Evolutionary conservation across 306 rosid species (phyloP).

Genomic region (Prosopis cineraria): DNA sequence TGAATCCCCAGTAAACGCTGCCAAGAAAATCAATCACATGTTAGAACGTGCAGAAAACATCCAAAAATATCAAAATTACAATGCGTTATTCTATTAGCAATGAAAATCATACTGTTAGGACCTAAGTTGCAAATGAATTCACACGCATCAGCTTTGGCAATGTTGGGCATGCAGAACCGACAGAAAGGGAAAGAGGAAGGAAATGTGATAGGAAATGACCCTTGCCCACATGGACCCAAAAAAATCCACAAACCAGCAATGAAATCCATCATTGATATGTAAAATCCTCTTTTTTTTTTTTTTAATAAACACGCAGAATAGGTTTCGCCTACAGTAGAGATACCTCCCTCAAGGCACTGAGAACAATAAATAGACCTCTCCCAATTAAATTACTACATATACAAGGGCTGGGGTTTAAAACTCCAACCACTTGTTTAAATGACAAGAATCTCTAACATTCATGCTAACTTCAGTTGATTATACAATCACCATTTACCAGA

Average conservation of each 20-base stretch:
- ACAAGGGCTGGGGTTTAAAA: too few relatives aligned
- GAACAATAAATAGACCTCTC: too few relatives aligned
- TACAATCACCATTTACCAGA: not conserved
- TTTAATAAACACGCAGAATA: too few relatives aligned
- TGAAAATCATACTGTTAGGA: not conserved
- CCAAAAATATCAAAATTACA: not conserved
- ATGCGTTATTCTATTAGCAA: not conserved
- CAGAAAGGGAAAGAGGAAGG: not conserved
- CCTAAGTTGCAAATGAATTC: not conserved
- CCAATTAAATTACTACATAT: too few relatives aligned
- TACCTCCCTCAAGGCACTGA: too few relatives aligned
- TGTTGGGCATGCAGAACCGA: not conserved
- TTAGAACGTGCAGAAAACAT: slow-evolving; percentile 8
- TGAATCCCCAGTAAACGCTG: slow-evolving; percentile 82
- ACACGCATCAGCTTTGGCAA: not conserved
- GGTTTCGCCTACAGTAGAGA: too few relatives aligned
- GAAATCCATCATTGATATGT: not conserved
- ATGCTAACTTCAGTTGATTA: too few relatives aligned
- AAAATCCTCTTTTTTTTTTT: too few relatives aligned
- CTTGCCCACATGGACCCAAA: not conserved
- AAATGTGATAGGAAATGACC: not conserved
- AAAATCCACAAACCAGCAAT: not conserved
- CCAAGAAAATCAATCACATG: slow-evolving; percentile 16
- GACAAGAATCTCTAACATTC: too few relatives aligned
- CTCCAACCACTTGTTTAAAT: too few relatives aligned